Base-by-base conservation (phyloP, 2,329 filamentous ascomycete genomes). In the Fusarium algeriense region DNA sequence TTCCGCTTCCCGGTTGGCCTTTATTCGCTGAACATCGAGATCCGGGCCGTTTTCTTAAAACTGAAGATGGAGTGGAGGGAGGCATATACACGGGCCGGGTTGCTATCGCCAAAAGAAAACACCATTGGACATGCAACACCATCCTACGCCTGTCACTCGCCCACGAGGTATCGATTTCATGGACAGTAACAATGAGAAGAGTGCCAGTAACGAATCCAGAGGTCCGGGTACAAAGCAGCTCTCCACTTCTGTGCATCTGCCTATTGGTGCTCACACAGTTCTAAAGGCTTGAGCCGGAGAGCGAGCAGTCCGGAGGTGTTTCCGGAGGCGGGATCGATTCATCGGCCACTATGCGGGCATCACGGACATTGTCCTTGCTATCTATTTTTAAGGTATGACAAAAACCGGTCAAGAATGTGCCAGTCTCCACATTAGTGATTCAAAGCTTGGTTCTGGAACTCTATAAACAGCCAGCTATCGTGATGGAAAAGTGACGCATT, bases 401-500 rank as follows among this genome's bases (percentile, higher is more conserved):
- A 53, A 54, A 57, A 45, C 35, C 40, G 48, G 54, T 41, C 20
- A 37, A 38, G 37, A 54, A 28, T 28, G 20, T 56, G 32, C 30
- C 43, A 53, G 55, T 60, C 30, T 54, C 59, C 54, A 57, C 69
- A 72, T 30, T 17, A 13, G 26, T 35, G 55, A 69, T 54, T 34
- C 30, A 58, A 52, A 58, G 46, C 68, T 52, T 56, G 34, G 44
- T 43, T 56, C 53, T 56, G 28, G 28, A 40, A 41, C 34, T 55
- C 35, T 26, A 53, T 49, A 9, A 55, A 50, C 28, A 48, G 46
- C 23, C 37, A 57, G 26, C 43, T 30, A 19, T 52, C 44, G 44
- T 71, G 49, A 60, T 50, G 37, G 44, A 59, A 70, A 54, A 60
- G 69, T 72, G 69, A 71, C 69, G 69, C 64, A 70, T 54, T 64